phyloP scores from a whole-genome alignment of 108 stramenopile genomes.

The Skeletonema marinoi region DNA sequence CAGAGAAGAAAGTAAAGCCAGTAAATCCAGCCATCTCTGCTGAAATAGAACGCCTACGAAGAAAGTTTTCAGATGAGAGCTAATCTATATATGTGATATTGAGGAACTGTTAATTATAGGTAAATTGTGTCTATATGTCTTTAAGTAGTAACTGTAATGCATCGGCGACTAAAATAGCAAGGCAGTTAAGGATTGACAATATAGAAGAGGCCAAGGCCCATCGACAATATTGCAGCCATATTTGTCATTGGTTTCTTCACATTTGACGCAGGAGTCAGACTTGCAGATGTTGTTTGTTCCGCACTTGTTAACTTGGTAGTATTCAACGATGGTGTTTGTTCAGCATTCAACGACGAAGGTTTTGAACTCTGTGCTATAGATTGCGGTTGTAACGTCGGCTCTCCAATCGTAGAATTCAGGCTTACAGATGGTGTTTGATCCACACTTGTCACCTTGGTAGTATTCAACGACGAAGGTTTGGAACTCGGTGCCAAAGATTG shows the following conservation, averaged over 20 bases:
- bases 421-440: background rate
- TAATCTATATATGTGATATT: background rate
- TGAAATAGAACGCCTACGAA: background rate
- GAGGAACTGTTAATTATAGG: background rate
- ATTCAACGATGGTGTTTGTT: background rate
- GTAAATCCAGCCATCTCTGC: background rate
- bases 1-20: background rate
- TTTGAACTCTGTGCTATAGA: background rate
- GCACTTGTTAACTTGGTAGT: too few relatives aligned
- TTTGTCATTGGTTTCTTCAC: background rate
- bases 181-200: background rate
- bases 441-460: too few relatives aligned
- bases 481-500: background rate
- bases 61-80: background rate
- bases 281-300: background rate
- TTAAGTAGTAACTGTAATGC: background rate
- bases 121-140: background rate
- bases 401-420: too few relatives aligned
- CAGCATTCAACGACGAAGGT: background rate
- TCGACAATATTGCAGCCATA: background rate
- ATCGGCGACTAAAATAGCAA: background rate
- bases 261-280: background rate
- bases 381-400: background rate
- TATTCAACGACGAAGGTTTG: background rate
- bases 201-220: background rate